Base-by-base conservation (phyloP, 805 yeast species). In the Starmerella floris region DNA sequence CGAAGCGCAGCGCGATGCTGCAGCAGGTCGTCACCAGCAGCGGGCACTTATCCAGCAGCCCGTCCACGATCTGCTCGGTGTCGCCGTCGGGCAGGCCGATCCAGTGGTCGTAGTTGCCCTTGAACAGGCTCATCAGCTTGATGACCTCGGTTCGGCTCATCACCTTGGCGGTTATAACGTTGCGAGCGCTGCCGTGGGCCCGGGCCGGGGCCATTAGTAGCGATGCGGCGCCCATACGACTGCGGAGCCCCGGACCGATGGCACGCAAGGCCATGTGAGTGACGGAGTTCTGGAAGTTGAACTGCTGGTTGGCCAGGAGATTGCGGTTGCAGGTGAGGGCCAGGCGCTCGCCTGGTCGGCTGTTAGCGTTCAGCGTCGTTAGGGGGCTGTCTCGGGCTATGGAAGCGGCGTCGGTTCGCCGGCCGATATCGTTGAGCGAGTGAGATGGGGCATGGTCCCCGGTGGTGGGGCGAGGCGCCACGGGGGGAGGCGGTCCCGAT, bases 101-200 rank as follows among this genome's bases (percentile, higher is more conserved):
- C 93, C 93, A 82, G 25, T 83, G 67, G 4, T 85, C 83, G 54
- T 77, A 81, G 52, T 79, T 69, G 38, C 75, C 72, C 34, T 79
- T 63, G 56, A 81, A 82, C 37, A 70, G 71, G 41, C 66, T 67
- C 49, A 81, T 60, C 31, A 80, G 58, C 16, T 64, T 63, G 5
- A 68, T 50, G 0, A 74, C 74, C 49, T 77, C 76, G 2, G 60
- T 57, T 32, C 65, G 52, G 1, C 73, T 53, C 15, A 82, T 52
- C 4, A 79, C 59, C 1, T 73, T 73, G 22, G 70, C 52, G 2
- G 70, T 51, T 2, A 81, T 63, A 2, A 79, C 57, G 53, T 79
- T 45, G 21, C 40, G 39, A 13, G 42, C 15, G 11, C 37, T 23
- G 11, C n/a, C 5, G 19, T n/a, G 36, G 27, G 19, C 35, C 21